Evolutionary conservation across 306 rosid genomes (phyloP).

Genomic region (Senna siamea): DNA sequence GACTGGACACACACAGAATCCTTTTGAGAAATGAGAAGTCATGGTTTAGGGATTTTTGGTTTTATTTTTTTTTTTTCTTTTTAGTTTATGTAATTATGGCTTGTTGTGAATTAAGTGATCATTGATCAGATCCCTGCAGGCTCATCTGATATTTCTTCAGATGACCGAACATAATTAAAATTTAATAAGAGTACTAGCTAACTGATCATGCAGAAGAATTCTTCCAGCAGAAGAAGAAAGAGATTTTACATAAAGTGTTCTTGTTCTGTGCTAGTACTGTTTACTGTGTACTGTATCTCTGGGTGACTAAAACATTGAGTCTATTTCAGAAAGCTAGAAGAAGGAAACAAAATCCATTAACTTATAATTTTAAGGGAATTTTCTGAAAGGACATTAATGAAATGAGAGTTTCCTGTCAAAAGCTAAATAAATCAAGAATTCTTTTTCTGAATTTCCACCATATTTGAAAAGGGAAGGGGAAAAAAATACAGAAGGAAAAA

Average conservation of each 20-base stretch:
- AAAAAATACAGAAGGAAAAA: conserved; percentile 20
- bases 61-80: conserved; percentile 20
- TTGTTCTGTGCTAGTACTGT: conserved; percentile 27
- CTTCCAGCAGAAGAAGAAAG: conserved; percentile 38
- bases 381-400: neutral
- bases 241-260: conserved; percentile 25
- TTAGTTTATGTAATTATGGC: conserved; percentile 5
- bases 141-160: conserved; percentile 22
- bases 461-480: conserved; percentile 7
- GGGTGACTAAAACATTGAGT: neutral
- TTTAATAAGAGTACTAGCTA: neutral
- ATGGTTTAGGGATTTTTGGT: conserved; percentile 48
- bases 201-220: conserved; percentile 45
- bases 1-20: conserved; percentile 36
- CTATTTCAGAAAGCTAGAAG: conserved; percentile 19
- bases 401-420: conserved; percentile 18
- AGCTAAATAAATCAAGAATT: conserved; percentile 4
- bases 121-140: conserved; percentile 43
- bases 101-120: conserved; percentile 15
- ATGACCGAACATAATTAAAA: conserved; percentile 5
- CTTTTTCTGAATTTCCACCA: conserved; percentile 15
- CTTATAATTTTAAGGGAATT: neutral
- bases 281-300: conserved; percentile 1
- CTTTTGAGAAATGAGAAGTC: conserved; percentile 37
- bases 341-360: neutral